Conservation (phyloP, 257 asterid species). For the Rauvolfia tetraphylla region DNA sequence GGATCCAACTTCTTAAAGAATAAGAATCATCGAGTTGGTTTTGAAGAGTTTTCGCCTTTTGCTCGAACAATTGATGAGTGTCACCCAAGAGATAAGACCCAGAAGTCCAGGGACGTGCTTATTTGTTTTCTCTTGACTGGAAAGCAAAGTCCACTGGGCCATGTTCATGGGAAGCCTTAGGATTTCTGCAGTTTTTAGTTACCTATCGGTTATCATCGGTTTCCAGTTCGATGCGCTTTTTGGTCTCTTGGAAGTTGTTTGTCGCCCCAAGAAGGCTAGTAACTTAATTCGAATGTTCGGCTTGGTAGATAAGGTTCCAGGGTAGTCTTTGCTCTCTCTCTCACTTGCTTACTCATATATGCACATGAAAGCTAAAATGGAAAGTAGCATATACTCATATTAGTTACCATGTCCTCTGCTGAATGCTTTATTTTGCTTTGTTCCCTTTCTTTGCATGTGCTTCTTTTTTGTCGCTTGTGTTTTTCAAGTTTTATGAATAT, state of each 20-base stretch:
- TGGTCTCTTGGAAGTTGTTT: slow-evolving; percentile 12
- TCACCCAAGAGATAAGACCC: slow-evolving; percentile 14
- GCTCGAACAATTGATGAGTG: slow-evolving; percentile 16
- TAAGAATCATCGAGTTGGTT: not conserved
- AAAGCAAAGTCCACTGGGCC: not conserved
- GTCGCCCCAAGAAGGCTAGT: slow-evolving; percentile 1
- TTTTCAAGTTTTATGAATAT: not conserved
- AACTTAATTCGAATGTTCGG: slow-evolving; percentile 7
- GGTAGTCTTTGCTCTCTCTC: slow-evolving; percentile 10
- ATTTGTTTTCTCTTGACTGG: slow-evolving; percentile 11
- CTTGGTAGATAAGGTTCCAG: slow-evolving; percentile 14
- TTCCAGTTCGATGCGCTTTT: slow-evolving; percentile 7
- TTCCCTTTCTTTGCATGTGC: not conserved
- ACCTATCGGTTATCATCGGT: not conserved
- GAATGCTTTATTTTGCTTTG: not conserved
- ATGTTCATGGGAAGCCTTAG: not conserved
- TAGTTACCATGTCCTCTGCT: not conserved
- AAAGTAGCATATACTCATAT: not conserved
- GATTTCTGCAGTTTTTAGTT: slow-evolving; percentile 18
- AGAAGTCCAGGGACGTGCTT: slow-evolving; percentile 2
- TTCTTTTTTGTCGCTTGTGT: not conserved
- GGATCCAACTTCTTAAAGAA: not conserved
- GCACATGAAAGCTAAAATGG: not conserved
- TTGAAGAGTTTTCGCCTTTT: slow-evolving; percentile 7
- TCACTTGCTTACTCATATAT: not conserved